Conservation (phyloP, 2,329 filamentous ascomycete genomes). For the Arthrobotrys musiformis region DNA sequence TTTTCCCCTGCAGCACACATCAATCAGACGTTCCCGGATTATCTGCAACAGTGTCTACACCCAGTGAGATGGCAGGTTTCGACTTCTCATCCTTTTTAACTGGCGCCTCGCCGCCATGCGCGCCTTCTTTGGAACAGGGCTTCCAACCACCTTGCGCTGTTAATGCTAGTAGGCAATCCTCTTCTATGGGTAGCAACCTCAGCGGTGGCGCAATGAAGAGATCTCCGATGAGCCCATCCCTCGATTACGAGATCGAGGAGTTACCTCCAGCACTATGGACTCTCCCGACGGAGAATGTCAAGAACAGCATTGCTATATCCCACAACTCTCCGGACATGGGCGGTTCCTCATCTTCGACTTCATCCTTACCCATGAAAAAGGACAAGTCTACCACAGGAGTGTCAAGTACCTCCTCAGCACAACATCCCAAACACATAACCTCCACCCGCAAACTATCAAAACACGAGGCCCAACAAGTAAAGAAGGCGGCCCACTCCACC, state of each 20-base stretch:
- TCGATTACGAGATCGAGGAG: slow-evolving; percentile 54
- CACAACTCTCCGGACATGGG: slow-evolving; percentile 54
- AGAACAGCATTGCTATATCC: slow-evolving; percentile 52
- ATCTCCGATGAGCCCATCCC: slow-evolving; percentile 52
- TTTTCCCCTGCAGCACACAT: slow-evolving; percentile 54
- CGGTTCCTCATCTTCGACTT: slow-evolving; percentile 50
- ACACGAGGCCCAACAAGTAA: slow-evolving; percentile 53
- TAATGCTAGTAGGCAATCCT: slow-evolving; percentile 51
- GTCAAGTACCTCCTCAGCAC: slow-evolving; percentile 36
- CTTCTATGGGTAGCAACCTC: slow-evolving; percentile 51
- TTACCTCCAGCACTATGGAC: slow-evolving; percentile 51
- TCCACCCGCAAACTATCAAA: slow-evolving; percentile 54
- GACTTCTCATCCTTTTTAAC: slow-evolving; percentile 55
- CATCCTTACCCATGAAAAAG: slow-evolving; percentile 49
- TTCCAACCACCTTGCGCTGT: slow-evolving; percentile 46
- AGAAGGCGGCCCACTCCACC: slow-evolving; percentile 53
- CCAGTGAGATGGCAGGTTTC: slow-evolving; percentile 55
- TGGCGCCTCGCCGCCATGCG: slow-evolving; percentile 53
- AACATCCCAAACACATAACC: slow-evolving; percentile 55
- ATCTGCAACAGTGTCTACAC: slow-evolving; percentile 54
- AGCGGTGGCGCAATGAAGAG: slow-evolving; percentile 45
- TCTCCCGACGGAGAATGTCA: slow-evolving; percentile 38
- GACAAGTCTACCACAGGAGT: slow-evolving; percentile 13
- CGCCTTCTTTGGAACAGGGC: slow-evolving; percentile 32
- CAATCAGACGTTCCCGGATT: slow-evolving; percentile 54